These are phyloP conservation scores for Fusarium ambrosium DNA, from an alignment of 2,329 filamentous ascomycete genomes.

Conservation along the genomic window DNA sequence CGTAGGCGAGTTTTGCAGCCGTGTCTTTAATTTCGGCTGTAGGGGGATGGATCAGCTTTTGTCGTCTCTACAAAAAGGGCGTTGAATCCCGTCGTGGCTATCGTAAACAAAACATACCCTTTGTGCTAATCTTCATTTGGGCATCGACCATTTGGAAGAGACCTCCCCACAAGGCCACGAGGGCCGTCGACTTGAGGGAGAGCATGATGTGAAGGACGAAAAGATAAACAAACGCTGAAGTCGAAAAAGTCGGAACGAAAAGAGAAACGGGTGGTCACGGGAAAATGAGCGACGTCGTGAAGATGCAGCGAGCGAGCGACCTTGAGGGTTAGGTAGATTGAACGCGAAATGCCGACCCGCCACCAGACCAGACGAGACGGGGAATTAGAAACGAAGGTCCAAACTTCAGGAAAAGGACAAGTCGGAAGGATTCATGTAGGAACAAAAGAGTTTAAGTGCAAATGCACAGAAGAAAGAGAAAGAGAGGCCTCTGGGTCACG, in stretches of 20 bases:
- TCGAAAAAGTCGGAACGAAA: background rate
- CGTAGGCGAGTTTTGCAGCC: constrained; percentile 63
- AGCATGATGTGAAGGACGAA: constrained; percentile 4
- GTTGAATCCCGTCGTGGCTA: accelerated
- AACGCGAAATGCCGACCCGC: constrained; percentile 2
- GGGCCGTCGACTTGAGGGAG: background rate
- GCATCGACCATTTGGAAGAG: constrained; percentile 39
- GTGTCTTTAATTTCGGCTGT: constrained; percentile 62
- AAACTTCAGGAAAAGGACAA: constrained; percentile 5
- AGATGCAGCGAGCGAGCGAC: constrained; percentile 2
- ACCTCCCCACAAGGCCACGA: constrained; percentile 29
- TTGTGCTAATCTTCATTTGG: constrained; percentile 49
- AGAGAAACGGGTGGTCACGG: background rate
- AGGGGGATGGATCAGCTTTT: accelerated
- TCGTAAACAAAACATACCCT: constrained; percentile 40
- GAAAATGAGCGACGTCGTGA: constrained; percentile 40
- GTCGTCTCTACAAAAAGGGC: background rate
- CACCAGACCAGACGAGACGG: constrained; percentile 8
- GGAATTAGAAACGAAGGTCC: background rate
- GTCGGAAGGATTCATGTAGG: background rate
- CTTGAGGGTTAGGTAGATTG: background rate
- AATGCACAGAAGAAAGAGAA: background rate
- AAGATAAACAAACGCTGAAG: background rate
- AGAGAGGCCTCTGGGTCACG: constrained; percentile 7
- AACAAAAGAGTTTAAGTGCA: constrained; percentile 10